These are phyloP conservation scores for Syzygium jambos DNA, from an alignment of 345 rosid species.

Conservation along the genomic window DNA sequence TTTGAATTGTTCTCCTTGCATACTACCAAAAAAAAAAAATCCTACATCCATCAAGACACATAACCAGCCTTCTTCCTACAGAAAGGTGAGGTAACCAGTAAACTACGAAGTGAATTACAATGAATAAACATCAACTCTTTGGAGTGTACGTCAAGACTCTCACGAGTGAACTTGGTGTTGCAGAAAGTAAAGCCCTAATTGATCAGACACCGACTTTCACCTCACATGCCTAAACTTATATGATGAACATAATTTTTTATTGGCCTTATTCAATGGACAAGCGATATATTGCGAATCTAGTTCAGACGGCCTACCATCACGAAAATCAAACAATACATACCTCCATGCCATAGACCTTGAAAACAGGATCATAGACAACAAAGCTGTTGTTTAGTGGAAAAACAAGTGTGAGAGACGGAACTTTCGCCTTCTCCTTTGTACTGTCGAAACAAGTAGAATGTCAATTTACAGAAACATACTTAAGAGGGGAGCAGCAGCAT, in stretches of 20 bases:
- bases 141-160: neutral
- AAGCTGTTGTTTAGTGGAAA: slow-evolving; percentile 68
- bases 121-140: neutral
- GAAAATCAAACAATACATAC: slow-evolving; percentile 17
- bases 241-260: neutral
- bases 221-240: neutral
- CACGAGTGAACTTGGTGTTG: neutral
- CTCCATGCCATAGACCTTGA: slow-evolving; percentile 48
- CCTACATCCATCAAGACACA: neutral
- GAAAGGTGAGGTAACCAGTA: neutral
- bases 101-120: neutral
- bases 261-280: neutral
- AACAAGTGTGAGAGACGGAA: slow-evolving; percentile 58
- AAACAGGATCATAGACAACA: slow-evolving; percentile 60
- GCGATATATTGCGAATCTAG: neutral
- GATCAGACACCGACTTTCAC: neutral
- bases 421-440: slow-evolving; percentile 31
- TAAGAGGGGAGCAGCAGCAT: neutral
- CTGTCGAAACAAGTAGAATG: slow-evolving; percentile 18
- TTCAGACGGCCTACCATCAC: neutral
- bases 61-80: neutral
- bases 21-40: neutral
- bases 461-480: neutral
- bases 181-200: neutral
- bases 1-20: neutral